These are phyloP conservation scores for Wickerhamomyces alni DNA, from an alignment of 805 yeast species.

Conservation along the genomic window DNA sequence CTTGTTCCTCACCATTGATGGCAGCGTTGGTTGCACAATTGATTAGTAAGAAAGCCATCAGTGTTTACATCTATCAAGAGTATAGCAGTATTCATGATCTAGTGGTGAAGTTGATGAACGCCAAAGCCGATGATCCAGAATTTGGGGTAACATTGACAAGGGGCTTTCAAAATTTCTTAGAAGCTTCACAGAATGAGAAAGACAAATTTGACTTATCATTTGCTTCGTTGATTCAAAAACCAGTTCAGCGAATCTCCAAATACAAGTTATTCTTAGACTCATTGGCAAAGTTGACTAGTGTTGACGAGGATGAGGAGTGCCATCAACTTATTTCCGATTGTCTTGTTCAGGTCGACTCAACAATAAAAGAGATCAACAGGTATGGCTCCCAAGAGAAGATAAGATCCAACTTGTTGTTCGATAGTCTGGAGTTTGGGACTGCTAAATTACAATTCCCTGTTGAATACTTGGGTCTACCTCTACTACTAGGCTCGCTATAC, in stretches of 20 bases:
- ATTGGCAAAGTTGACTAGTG: constrained; percentile 25
- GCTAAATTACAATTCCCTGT: constrained; percentile 25
- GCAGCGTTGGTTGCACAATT: constrained; percentile 19
- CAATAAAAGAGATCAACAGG: constrained; percentile 26
- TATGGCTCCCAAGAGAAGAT: constrained; percentile 21
- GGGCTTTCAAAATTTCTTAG: constrained; percentile 33
- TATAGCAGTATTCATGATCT: constrained; percentile 29
- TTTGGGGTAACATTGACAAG: constrained; percentile 17
- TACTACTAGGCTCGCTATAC: constrained; percentile 37
- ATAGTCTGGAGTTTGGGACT: constrained; percentile 10
- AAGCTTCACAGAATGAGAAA: constrained; percentile 34
- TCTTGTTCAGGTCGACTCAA: constrained; percentile 14
- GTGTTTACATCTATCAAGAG: constrained; percentile 26
- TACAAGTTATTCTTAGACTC: constrained; percentile 47
- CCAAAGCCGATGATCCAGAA: constrained; percentile 21
- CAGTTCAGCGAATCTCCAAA: constrained; percentile 43
- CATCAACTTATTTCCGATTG: constrained; percentile 12
- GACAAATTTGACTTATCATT: constrained; percentile 44
- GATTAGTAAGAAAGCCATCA: constrained; percentile 20
- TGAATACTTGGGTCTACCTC: constrained; percentile 41
- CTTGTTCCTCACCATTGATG: constrained; percentile 17
- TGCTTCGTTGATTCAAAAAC: constrained; percentile 46
- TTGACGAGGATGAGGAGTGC: constrained; percentile 13
- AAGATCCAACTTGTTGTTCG: constrained; percentile 11
- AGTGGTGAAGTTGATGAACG: constrained; percentile 28